Evolutionary conservation across 345 rosid species (phyloP).

Genomic region (Xanthoceras sorbifolium): DNA sequence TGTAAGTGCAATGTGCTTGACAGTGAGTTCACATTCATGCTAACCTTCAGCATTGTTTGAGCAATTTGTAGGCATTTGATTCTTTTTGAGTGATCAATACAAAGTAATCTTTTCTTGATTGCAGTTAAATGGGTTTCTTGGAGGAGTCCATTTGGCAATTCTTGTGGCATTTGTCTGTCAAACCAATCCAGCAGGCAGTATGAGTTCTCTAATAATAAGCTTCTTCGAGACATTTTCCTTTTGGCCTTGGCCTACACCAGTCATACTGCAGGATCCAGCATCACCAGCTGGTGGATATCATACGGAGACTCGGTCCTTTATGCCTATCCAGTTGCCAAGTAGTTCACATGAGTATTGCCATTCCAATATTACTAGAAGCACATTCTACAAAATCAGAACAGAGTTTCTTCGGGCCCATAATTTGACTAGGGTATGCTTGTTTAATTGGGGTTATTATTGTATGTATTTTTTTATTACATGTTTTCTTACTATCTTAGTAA

Average conservation of each 20-base stretch:
- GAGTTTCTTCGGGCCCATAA: conserved; percentile 60
- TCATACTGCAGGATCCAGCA: conserved; percentile 41
- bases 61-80: conserved; percentile 12
- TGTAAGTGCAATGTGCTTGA: conserved; percentile 36
- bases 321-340: conserved; percentile 61
- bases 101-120: conserved; percentile 15
- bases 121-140: conserved; percentile 63
- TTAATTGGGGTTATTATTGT: not conserved
- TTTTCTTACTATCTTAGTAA: not conserved
- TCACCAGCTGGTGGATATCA: conserved; percentile 26
- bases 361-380: conserved; percentile 60
- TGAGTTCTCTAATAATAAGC: conserved; percentile 36
- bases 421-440: conserved; percentile 42
- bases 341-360: conserved; percentile 47
- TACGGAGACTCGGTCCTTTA: conserved; percentile 33
- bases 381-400: conserved; percentile 48
- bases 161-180: conserved; percentile 58
- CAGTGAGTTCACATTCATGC: not conserved
- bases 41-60: conserved; percentile 11
- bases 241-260: conserved; percentile 65
- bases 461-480: not conserved
- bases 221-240: conserved; percentile 55
- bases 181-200: conserved; percentile 40
- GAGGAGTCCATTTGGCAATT: conserved; percentile 64
- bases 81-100: not conserved